phyloP scores from a whole-genome alignment of 2,329 filamentous ascomycete genomes.

The Alternaria conjuncta region DNA sequence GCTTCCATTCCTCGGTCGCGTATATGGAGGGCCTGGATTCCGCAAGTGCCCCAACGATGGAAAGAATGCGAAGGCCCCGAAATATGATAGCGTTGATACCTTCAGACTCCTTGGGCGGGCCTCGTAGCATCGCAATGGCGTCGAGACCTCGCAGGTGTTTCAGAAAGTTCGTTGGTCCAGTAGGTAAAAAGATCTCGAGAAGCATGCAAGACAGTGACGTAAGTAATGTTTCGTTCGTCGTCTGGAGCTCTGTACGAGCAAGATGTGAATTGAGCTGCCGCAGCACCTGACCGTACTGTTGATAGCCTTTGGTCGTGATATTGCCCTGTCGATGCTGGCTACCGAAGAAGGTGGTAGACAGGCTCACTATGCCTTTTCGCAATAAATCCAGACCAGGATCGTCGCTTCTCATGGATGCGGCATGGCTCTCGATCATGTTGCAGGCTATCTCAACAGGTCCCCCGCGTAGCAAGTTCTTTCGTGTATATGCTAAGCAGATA shows the following conservation, averaged over 20 bases:
- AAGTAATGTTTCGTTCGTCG: conserved; percentile 32
- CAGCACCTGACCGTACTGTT: conserved; percentile 33
- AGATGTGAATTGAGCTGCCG: conserved; percentile 31
- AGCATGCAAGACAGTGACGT: conserved; percentile 35
- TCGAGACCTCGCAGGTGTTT: conserved; percentile 39
- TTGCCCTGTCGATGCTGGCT: conserved; percentile 28
- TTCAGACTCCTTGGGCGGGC: conserved; percentile 20
- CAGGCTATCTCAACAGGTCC: conserved; percentile 35
- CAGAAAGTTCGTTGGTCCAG: conserved; percentile 33
- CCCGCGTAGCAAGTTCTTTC: conserved; percentile 32
- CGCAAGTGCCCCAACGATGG: conserved; percentile 32
- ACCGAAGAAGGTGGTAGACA: conserved; percentile 35
- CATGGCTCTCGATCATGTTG: conserved; percentile 23
- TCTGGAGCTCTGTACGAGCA: conserved; percentile 22
- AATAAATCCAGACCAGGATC: conserved; percentile 28
- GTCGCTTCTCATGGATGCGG: neutral
- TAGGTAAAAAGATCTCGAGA: conserved; percentile 37
- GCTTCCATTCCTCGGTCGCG: conserved; percentile 33
- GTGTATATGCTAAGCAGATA: conserved; percentile 36
- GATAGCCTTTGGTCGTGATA: conserved; percentile 29
- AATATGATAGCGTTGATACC: conserved; percentile 23
- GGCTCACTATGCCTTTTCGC: conserved; percentile 29
- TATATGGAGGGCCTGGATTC: conserved; percentile 26
- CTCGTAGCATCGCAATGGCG: conserved; percentile 30
- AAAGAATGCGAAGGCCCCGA: conserved; percentile 27